These are phyloP conservation scores for Sclerotinia sclerotiorum DNA, from an alignment of 2,329 filamentous ascomycete species.

Conservation along the genomic window DNA sequence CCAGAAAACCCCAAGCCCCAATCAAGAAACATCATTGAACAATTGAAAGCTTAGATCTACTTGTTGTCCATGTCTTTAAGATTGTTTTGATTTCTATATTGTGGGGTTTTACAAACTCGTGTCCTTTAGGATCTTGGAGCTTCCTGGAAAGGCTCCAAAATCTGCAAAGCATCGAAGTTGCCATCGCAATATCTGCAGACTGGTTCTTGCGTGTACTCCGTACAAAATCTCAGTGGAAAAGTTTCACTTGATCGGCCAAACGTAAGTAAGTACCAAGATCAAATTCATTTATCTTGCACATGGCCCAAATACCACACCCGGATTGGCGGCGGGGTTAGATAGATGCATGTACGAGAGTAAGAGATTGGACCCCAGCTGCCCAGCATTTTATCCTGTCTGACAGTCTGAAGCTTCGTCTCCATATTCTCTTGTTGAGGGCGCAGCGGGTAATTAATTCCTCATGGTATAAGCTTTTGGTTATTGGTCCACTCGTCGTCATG, in stretches of 20 bases:
- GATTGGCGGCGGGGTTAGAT: constrained; percentile 8
- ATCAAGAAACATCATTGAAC: background rate
- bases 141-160: background rate
- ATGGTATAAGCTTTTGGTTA: background rate
- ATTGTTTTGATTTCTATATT: background rate
- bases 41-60: constrained; percentile 10
- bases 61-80: constrained; percentile 13
- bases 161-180: background rate
- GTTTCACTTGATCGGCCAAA: constrained; percentile 9
- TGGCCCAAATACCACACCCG: background rate
- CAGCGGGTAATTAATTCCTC: constrained; percentile 15
- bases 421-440: constrained; percentile 17
- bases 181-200: constrained; percentile 5
- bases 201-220: constrained; percentile 22
- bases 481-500: constrained; percentile 14
- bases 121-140: constrained; percentile 6
- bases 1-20: background rate
- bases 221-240: background rate
- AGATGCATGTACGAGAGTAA: background rate
- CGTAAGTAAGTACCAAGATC: constrained; percentile 6
- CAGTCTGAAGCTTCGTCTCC: background rate
- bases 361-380: constrained; percentile 1
- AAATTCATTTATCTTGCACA: background rate
- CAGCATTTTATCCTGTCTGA: too few relatives aligned
- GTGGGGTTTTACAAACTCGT: background rate